phyloP scores from a whole-genome alignment of 176 grass and related monocot species.

The Typha latifolia region DNA sequence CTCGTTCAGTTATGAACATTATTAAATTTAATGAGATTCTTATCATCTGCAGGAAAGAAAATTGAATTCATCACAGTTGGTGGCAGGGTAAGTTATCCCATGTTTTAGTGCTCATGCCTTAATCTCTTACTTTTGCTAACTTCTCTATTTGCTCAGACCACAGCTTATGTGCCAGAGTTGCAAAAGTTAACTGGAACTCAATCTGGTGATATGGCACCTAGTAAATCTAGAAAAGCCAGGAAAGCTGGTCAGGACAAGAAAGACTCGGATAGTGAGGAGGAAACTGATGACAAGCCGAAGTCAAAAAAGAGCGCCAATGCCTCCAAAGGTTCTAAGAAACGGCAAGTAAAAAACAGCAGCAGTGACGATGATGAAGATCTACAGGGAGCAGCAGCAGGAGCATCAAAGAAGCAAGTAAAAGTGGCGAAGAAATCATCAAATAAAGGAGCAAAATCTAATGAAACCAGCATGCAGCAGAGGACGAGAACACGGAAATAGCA shows the following conservation, averaged over 20 bases:
- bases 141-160: slow-evolving; percentile 40
- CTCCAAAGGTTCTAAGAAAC: slow-evolving; percentile 5
- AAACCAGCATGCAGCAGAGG: too few relatives aligned
- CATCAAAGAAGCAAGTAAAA: neutral
- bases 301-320: slow-evolving; percentile 22
- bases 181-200: slow-evolving; percentile 50
- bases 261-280: slow-evolving; percentile 16
- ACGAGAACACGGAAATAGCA: neutral
- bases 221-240: slow-evolving; percentile 26
- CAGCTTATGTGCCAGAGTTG: slow-evolving; percentile 67
- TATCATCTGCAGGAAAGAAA: slow-evolving; percentile 54
- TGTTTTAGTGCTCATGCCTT: slow-evolving; percentile 1
- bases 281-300: slow-evolving; percentile 18
- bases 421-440: slow-evolving; percentile 19
- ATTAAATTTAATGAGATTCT: slow-evolving; percentile 24
- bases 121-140: slow-evolving; percentile 1
- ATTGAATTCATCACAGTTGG: slow-evolving; percentile 92
- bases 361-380: slow-evolving; percentile 3
- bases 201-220: slow-evolving; percentile 14
- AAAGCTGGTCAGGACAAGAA: slow-evolving; percentile 22
- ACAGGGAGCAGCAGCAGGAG: neutral
- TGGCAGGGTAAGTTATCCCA: slow-evolving; percentile 60
- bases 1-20: neutral
- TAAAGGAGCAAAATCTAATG: slow-evolving; percentile 18
- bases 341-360: neutral